These are phyloP conservation scores for Lotus japonicus DNA, from an alignment of 306 rosid species.

Conservation along the genomic window DNA sequence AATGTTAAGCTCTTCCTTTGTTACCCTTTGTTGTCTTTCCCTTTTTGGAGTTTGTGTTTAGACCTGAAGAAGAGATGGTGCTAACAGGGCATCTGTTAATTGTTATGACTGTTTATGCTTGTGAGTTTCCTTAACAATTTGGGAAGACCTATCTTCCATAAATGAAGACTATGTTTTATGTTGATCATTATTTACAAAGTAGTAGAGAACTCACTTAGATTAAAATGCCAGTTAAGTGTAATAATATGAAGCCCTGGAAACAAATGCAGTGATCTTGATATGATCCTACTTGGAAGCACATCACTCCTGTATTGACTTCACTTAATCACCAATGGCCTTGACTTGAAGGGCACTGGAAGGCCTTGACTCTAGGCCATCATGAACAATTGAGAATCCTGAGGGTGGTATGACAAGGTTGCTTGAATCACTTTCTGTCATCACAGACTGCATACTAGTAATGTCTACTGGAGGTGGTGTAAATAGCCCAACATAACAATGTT, in stretches of 20 bases:
- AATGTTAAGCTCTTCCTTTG: background rate
- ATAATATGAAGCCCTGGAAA: too few relatives aligned
- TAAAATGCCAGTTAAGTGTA: background rate
- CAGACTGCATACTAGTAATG: conserved; percentile 69
- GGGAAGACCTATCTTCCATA: too few relatives aligned
- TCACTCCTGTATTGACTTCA: background rate
- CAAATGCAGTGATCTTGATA: too few relatives aligned
- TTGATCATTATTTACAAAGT: too few relatives aligned
- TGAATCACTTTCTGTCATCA: conserved; percentile 85
- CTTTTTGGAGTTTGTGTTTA: background rate
- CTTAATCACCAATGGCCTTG: conserved; percentile 68
- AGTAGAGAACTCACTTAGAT: background rate
- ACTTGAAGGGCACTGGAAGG: too few relatives aligned
- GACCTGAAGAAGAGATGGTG: background rate
- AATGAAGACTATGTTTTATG: too few relatives aligned
- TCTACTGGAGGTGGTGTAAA: conserved; percentile 77
- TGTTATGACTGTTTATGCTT: too few relatives aligned
- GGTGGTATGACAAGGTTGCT: conserved; percentile 77
- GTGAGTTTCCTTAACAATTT: too few relatives aligned
- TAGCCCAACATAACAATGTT: too few relatives aligned
- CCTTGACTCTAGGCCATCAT: conserved; percentile 75
- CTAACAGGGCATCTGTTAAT: background rate
- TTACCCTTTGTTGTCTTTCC: background rate
- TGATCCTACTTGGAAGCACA: too few relatives aligned
- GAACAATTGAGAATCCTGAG: conserved; percentile 85